Evolutionary conservation across 768 basidiomycete species (phyloP).

Genomic region (Termitomyces sp.): DNA sequence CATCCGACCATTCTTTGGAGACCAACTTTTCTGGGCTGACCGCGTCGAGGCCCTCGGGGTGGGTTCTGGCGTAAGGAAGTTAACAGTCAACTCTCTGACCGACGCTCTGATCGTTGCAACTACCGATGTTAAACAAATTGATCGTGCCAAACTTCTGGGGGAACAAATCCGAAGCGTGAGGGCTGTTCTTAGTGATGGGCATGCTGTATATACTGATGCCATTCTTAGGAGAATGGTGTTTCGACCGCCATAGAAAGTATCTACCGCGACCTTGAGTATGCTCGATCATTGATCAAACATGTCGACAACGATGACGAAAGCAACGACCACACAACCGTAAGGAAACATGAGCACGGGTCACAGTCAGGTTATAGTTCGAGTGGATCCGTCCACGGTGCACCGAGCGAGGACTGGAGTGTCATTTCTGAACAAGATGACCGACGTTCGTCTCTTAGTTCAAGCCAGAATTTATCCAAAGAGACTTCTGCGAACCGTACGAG

Average conservation of each 20-base stretch:
- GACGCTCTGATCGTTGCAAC: conserved; percentile 82
- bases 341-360: conserved; percentile 29
- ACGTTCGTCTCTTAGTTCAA: conserved; percentile 53
- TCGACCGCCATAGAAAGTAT: conserved; percentile 91
- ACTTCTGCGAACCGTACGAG: conserved; percentile 56
- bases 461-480: conserved; percentile 35
- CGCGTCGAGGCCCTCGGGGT: conserved; percentile 96
- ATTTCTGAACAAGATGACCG: conserved; percentile 74
- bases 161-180: conserved; percentile 82
- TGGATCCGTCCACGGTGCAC: conserved; percentile 48
- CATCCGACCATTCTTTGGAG: conserved; percentile 96
- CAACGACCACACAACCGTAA: conserved; percentile 36
- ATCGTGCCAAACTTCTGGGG: conserved; percentile 79
- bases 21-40: conserved; percentile 98
- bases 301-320: conserved; percentile 32
- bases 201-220: conserved; percentile 7
- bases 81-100: conserved; percentile 74
- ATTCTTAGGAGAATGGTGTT: conserved; percentile 86
- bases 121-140: conserved; percentile 84
- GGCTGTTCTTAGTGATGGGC: background rate
- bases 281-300: conserved; percentile 80
- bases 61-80: conserved; percentile 82
- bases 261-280: conserved; percentile 95
- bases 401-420: conserved; percentile 87
- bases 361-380: conserved; percentile 54